Conservation (phyloP, 2,329 filamentous ascomycete genomes). For the Rutstroemia sp. region DNA sequence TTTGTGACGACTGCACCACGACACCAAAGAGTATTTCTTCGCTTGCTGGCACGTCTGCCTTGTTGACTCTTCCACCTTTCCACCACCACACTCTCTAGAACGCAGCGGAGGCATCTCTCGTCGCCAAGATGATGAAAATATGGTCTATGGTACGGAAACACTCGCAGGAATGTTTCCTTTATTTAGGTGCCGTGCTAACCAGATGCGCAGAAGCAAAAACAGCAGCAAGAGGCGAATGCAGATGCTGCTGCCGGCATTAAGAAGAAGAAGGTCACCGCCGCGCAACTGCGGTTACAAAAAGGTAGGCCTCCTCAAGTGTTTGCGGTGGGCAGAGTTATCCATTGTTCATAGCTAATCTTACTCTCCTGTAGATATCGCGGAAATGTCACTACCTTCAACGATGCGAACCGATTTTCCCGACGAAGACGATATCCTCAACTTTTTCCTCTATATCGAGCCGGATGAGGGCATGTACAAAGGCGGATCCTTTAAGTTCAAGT, state of each 20-base stretch:
- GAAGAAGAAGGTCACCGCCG: constrained; percentile 98
- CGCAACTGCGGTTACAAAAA: constrained; percentile 92
- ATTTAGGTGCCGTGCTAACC: background rate
- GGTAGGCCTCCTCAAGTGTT: constrained; percentile 42
- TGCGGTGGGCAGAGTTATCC: background rate
- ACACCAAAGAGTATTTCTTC: background rate
- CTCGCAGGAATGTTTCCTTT: background rate
- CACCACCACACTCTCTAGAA: background rate
- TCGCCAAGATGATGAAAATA: constrained; percentile 87
- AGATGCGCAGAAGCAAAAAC: constrained; percentile 72
- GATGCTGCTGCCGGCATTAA: constrained; percentile 65
- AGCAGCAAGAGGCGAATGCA: constrained; percentile 87
- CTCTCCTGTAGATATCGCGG: constrained; percentile 59
- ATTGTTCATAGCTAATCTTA: background rate
- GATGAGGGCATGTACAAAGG: constrained; percentile 86
- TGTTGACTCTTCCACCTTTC: background rate
- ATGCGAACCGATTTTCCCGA: constrained; percentile 79
- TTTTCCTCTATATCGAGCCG: constrained; percentile 72
- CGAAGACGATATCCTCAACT: constrained; percentile 80
- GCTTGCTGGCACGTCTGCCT: background rate
- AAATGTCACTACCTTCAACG: constrained; percentile 69
- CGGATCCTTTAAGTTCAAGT: constrained; percentile 82
- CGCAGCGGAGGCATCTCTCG: background rate
- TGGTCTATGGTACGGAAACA: constrained; percentile 79
- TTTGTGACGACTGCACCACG: background rate